Evolutionary conservation across 352 stramenopile genomes (phyloP).

Genomic region (Phytophthora aleatoria): DNA sequence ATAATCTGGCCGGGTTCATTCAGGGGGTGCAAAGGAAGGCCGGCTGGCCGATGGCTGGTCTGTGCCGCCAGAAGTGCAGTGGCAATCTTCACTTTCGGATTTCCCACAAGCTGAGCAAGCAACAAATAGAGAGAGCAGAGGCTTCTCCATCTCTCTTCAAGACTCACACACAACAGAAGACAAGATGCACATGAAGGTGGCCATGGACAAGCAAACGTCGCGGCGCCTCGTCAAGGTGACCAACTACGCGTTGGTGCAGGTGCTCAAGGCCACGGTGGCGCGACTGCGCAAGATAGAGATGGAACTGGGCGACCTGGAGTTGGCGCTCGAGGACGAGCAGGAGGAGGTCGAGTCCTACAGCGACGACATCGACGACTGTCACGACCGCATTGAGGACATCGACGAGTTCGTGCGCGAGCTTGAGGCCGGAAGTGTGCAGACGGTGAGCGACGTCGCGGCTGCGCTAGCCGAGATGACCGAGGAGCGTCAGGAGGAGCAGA

Average conservation of each 20-base stretch:
- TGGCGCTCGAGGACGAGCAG: conserved; percentile 43
- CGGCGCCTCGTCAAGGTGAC: conserved; percentile 45
- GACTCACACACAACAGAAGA: not conserved
- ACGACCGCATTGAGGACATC: conserved; percentile 49
- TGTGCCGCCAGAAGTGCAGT: conserved; percentile 8
- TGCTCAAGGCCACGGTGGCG: conserved; percentile 41
- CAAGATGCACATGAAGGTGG: conserved; percentile 30
- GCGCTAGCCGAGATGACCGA: conserved; percentile 43
- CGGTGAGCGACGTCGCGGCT: conserved; percentile 36
- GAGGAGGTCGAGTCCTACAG: conserved; percentile 49
- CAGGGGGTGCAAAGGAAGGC: conserved; percentile 16
- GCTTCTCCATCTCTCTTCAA: conserved; percentile 11
- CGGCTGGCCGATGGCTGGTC: conserved; percentile 5
- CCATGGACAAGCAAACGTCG: conserved; percentile 40
- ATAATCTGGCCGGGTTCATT: conserved; percentile 26
- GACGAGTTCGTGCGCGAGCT: conserved; percentile 49
- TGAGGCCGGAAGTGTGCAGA: conserved; percentile 34
- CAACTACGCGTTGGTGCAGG: conserved; percentile 48
- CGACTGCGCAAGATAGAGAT: conserved; percentile 41
- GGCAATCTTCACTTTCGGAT: conserved; percentile 29
- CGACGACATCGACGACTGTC: conserved; percentile 50
- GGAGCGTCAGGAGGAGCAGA: conserved; percentile 46
- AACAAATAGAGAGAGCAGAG: not conserved
- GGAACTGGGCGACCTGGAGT: conserved; percentile 38
- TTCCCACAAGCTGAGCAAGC: conserved; percentile 10